Percentiles rank a stretch among this genome's conserved stretches.
These are phyloP conservation scores for Pseudomonodictys pantanalensis DNA, from an alignment of 495 filamentous ascomycete genomes.

Conservation along the genomic window DNA sequence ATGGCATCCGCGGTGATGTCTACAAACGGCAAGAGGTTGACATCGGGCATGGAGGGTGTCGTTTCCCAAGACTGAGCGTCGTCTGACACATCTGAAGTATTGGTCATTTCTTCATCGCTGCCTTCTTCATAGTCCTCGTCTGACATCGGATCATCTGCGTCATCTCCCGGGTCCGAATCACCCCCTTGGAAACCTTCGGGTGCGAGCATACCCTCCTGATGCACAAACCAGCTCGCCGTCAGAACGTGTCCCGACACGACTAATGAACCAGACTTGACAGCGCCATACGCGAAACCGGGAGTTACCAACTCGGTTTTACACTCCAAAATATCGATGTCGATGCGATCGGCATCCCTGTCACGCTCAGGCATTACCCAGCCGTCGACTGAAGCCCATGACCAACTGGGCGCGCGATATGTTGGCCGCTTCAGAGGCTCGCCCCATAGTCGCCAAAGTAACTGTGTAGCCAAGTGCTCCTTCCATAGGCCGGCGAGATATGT, in stretches of 20 bases:
- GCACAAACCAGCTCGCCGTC: background rate
- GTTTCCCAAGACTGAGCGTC: too few species aligned
- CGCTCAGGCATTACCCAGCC: constrained; percentile 5
- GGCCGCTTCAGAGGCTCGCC: too few species aligned
- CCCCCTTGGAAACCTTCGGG: background rate
- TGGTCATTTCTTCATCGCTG: too few species aligned
- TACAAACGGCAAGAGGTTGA: background rate
- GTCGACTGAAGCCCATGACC: constrained; percentile 13
- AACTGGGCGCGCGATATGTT: constrained; percentile 1
- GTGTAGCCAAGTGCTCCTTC: constrained; percentile 26
- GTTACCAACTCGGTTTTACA: background rate
- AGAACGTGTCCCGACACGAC: background rate
- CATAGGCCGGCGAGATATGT: constrained; percentile 38
- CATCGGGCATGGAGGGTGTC: too few species aligned
- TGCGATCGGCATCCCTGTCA: background rate
- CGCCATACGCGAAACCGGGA: background rate
- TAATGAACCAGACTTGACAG: background rate
- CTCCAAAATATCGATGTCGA: background rate
- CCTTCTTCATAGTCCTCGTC: too few species aligned
- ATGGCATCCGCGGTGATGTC: background rate
- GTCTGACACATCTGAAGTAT: too few species aligned
- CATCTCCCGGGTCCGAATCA: background rate
- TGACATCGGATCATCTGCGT: background rate
- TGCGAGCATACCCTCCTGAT: background rate
- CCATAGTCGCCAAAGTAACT: constrained; percentile 20